Conservation (phyloP, 371 early-diverging fungal species). For the Circinella minor region DNA sequence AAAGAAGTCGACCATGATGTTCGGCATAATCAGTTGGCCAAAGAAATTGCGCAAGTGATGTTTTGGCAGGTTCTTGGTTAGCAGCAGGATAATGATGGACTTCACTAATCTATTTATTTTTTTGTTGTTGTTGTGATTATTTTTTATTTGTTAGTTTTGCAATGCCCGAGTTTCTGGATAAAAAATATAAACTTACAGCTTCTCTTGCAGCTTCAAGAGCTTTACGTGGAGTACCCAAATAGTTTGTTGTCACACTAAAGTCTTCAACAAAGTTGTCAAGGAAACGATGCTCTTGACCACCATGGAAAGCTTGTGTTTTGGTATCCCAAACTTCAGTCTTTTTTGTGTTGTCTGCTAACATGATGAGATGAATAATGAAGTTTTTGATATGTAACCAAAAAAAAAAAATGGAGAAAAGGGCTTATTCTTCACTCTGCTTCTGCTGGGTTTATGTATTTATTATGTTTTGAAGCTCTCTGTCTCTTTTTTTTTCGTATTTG, state of each 20-base stretch:
- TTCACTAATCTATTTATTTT: conserved; percentile 52
- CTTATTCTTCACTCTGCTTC: neutral
- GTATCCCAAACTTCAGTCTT: conserved; percentile 68
- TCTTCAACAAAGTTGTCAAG: conserved; percentile 86
- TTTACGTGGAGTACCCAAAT: conserved; percentile 75
- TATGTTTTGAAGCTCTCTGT: too few species aligned
- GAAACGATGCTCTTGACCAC: conserved; percentile 86
- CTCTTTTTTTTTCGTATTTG: neutral
- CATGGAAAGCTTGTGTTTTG: conserved; percentile 85
- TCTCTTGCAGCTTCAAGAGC: conserved; percentile 76
- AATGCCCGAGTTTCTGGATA: neutral
- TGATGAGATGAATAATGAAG: neutral
- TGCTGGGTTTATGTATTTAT: too few species aligned
- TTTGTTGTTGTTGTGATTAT: too few species aligned
- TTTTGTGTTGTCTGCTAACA: conserved; percentile 13
- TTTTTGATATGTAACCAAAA: neutral
- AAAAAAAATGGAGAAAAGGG: neutral
- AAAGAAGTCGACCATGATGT: conserved; percentile 61
- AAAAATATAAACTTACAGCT: conserved; percentile 55
- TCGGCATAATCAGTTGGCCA: conserved; percentile 66
- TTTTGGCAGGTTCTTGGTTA: conserved; percentile 87
- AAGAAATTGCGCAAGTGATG: conserved; percentile 77
- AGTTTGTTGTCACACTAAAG: conserved; percentile 88
- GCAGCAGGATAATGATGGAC: conserved; percentile 89
- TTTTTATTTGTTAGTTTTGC: neutral